Evolutionary conservation across 148 eudicot species (phyloP), one percentile per base, ranked within the genome.

Genomic region (Chenopodium suecicum): DNA sequence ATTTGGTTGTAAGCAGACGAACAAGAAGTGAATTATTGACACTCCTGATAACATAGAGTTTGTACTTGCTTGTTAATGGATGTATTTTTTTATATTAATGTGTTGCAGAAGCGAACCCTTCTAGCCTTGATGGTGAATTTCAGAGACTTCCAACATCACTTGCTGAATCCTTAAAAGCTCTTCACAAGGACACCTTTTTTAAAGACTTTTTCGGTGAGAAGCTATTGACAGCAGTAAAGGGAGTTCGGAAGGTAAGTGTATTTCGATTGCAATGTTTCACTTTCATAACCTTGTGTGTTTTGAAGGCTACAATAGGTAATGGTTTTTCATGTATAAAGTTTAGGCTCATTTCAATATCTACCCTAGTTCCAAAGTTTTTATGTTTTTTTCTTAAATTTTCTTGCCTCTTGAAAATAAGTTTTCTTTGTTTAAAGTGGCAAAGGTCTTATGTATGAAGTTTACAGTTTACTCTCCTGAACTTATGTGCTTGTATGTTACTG

Each of bases 151-250:
- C 99, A 71, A 37, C 14, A 22, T 88, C 94, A 52, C 93, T 97
- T 32, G 79, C 91, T 6, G 97, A 91, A 87, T 90, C 99, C 77
- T 80, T 92, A 70, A 88, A 89, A 79, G 91, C 98, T 74, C 94
- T 97, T 75, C 81, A 89, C 65, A 89, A 88, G 67, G 97, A 97
- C 76, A 64, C 16, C 41, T 76, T 90, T 86, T 86, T 94, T 75
- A 79, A 70, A 63, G 91, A 91, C 19, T 77, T 94, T 54, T 78
- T 97, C 12, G 91, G 93, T 75, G 92, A 90, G 82, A 94, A 90
- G 75, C 86, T 97, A 74, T 65, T 88, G 79, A 78, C 83, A 20
- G 98, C 97, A 72, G 87, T 94, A 67, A 90, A 76, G 88, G 98
- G 90, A 81, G 89, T 97, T 70, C 83, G 95, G 27, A 90, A 92